A percentile compares a stretch with the other conserved stretches of the same genome.
Conservation (phyloP, 306 rosid species). For the Cucurbita pepo region DNA sequence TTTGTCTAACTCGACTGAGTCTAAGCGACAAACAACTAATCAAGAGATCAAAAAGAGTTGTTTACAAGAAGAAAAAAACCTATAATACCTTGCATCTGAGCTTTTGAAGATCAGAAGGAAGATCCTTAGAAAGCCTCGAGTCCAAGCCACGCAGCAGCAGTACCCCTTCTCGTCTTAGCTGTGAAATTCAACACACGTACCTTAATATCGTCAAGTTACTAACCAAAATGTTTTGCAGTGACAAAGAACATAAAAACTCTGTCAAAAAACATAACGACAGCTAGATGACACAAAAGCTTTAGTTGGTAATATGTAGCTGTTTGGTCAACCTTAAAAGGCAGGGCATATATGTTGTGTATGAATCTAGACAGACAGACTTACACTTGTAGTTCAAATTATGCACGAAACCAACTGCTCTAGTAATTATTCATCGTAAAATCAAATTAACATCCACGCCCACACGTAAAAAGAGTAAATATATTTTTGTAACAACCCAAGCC, state of each 20-base stretch:
- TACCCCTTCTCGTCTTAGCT: conserved; percentile 90
- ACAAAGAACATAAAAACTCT: neutral
- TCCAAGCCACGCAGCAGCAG: conserved; percentile 80
- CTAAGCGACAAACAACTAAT: neutral
- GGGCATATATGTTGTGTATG: neutral
- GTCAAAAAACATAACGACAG: neutral
- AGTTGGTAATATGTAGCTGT: neutral
- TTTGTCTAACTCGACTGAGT: neutral
- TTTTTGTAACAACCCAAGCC: no score
- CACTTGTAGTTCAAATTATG: neutral
- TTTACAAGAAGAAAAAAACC: neutral
- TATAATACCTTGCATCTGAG: conserved; percentile 82
- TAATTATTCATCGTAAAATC: neutral
- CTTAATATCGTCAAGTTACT: neutral
- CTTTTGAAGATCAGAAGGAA: conserved; percentile 95
- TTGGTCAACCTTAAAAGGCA: neutral
- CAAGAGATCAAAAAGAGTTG: neutral
- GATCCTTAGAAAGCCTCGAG: conserved; percentile 80
- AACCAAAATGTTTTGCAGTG: neutral
- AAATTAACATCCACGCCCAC: neutral
- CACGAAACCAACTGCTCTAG: neutral
- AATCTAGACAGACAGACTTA: neutral
- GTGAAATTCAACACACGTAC: conserved; percentile 9
- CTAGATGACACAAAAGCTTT: neutral
- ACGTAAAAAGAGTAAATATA: neutral